Evolutionary conservation across 108 stramenopile genomes (phyloP).

Genomic region (Skeletonema marinoi): DNA sequence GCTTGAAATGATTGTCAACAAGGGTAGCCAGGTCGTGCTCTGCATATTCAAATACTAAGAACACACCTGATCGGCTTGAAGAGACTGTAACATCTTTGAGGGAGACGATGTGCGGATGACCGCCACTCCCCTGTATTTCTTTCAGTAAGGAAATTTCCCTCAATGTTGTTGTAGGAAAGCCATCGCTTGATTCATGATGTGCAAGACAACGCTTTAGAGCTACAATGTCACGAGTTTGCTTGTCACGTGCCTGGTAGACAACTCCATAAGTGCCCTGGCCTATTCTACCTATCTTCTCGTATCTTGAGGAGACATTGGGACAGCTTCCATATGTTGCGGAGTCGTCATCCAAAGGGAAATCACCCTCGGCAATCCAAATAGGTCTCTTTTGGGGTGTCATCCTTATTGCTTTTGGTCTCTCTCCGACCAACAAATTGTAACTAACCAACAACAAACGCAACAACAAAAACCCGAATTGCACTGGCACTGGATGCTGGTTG

Average conservation of each 20-base stretch:
- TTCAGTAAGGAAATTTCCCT: slow-evolving; percentile 75
- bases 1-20: slow-evolving; percentile 57
- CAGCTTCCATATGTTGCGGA: slow-evolving; percentile 49
- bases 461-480: too few species aligned
- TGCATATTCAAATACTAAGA: slow-evolving; percentile 85
- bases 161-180: slow-evolving; percentile 83
- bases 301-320: slow-evolving; percentile 73
- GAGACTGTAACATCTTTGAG: slow-evolving; percentile 72
- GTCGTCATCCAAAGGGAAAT: background rate
- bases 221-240: slow-evolving; percentile 44
- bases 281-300: slow-evolving; percentile 91
- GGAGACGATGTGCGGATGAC: slow-evolving; percentile 63
- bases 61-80: slow-evolving; percentile 65
- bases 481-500: too few species aligned
- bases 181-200: slow-evolving; percentile 83
- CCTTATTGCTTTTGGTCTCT: background rate
- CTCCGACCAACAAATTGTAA: too few species aligned
- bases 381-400: background rate
- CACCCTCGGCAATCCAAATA: background rate
- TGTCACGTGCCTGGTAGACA: slow-evolving; percentile 93
- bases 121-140: slow-evolving; percentile 35
- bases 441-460: too few species aligned
- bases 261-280: slow-evolving; percentile 99
- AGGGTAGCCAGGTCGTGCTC: slow-evolving; percentile 72
- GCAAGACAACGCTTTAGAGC: slow-evolving; percentile 86